Percentiles rank a stretch among this genome's conserved stretches.
Conservation (phyloP, 495 filamentous ascomycete species). For the Neurospora intermedia region DNA sequence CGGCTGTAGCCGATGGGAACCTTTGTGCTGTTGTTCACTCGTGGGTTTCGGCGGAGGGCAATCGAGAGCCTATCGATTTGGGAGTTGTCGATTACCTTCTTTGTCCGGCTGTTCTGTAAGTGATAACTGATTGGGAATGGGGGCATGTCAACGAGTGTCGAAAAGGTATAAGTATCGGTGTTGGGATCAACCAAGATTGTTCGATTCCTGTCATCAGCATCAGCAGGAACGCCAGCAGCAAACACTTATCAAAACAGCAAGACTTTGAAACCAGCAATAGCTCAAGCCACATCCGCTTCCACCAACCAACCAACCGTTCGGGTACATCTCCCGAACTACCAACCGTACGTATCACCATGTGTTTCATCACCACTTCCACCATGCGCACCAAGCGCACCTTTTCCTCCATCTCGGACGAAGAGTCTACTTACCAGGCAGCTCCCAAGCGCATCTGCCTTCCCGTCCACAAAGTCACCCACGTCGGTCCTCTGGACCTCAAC, state of each 20-base stretch:
- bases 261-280: background rate
- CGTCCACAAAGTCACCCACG: background rate
- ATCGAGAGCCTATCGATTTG: background rate
- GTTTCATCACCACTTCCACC: background rate
- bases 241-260: background rate
- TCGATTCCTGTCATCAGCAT: background rate
- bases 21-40: background rate
- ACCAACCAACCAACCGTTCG: background rate
- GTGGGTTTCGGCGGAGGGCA: background rate
- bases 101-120: background rate
- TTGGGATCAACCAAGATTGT: background rate
- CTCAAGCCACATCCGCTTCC: background rate
- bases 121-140: background rate
- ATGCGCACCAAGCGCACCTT: background rate
- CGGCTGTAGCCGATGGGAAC: background rate
- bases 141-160: background rate
- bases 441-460: background rate
- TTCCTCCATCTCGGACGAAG: background rate
- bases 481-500: background rate
- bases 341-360: background rate
- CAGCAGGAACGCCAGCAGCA: background rate
- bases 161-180: background rate
- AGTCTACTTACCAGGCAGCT: background rate
- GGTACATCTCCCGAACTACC: background rate
- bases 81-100: background rate